A percentile compares a stretch with the other conserved stretches of the same genome.
phyloP scores from a whole-genome alignment of 2,329 filamentous ascomycete species.

The Microdochium paspali region DNA sequence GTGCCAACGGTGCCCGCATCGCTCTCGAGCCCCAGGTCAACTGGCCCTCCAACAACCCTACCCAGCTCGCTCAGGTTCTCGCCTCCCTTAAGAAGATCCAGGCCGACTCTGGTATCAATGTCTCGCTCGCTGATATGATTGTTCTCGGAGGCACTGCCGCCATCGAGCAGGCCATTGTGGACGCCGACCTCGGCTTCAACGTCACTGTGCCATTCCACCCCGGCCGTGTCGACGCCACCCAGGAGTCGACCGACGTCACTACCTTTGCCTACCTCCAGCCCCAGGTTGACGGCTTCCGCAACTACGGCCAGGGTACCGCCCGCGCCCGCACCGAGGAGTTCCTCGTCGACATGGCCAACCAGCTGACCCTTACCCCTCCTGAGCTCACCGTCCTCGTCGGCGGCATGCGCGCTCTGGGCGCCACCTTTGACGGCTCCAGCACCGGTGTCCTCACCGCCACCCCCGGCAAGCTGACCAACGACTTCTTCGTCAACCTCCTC shows the following conservation, averaged over 20 bases:
- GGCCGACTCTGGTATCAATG: conserved; percentile 52
- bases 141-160: conserved; percentile 64
- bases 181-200: conserved; percentile 29
- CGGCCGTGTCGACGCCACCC: conserved; percentile 61
- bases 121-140: conserved; percentile 72
- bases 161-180: conserved; percentile 58
- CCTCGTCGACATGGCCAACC: conserved; percentile 62
- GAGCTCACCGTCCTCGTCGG: conserved; percentile 64
- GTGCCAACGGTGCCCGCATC: conserved; percentile 72
- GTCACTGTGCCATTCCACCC: conserved; percentile 61
- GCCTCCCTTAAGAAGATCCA: conserved; percentile 50
- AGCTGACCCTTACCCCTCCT: conserved; percentile 60
- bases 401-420: conserved; percentile 59
- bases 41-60: conserved; percentile 68
- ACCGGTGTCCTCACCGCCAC: conserved; percentile 59
- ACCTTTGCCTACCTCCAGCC: conserved; percentile 61
- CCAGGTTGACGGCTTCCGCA: conserved; percentile 67
- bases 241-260: conserved; percentile 61
- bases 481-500: conserved; percentile 75
- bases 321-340: conserved; percentile 59
- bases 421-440: conserved; percentile 62
- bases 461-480: conserved; percentile 63
- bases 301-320: conserved; percentile 55
- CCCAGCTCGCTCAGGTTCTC: conserved; percentile 54
- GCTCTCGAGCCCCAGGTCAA: conserved; percentile 61